phyloP scores from a whole-genome alignment of 2,329 filamentous ascomycete genomes.

The Triangularia setosa region DNA sequence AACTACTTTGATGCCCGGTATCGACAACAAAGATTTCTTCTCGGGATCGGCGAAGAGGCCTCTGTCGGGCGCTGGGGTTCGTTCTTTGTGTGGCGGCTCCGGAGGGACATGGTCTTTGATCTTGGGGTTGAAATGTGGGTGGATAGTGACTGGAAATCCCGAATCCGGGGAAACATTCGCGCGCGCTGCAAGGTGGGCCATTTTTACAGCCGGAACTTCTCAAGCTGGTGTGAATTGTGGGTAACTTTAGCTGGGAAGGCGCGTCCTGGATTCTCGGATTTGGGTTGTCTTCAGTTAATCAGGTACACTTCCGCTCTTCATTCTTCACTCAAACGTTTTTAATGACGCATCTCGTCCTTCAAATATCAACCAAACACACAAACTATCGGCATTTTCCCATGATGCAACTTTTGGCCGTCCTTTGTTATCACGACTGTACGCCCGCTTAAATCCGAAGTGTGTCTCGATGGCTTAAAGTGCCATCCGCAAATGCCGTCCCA shows the following conservation, averaged over 20 bases:
- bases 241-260: neutral
- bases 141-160: constrained; percentile 42
- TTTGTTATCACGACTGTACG: neutral
- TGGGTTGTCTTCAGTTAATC: neutral
- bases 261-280: neutral
- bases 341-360: neutral
- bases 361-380: neutral
- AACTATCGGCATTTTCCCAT: neutral
- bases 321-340: neutral
- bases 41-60: constrained; percentile 42
- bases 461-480: neutral
- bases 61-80: constrained; percentile 34
- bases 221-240: constrained; percentile 10
- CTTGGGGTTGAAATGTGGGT: constrained; percentile 45
- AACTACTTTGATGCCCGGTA: constrained; percentile 32
- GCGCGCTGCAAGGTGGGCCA: constrained; percentile 41
- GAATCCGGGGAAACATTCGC: constrained; percentile 49
- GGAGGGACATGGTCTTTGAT: constrained; percentile 39
- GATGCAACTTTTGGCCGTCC: neutral
- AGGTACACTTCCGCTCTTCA: neutral
- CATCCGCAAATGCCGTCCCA: neutral
- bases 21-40: constrained; percentile 39
- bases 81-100: constrained; percentile 34
- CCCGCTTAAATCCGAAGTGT: neutral
- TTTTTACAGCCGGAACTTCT: constrained; percentile 13